Conservation (phyloP, 441 rosid species). For the Populus hybrid region DNA sequence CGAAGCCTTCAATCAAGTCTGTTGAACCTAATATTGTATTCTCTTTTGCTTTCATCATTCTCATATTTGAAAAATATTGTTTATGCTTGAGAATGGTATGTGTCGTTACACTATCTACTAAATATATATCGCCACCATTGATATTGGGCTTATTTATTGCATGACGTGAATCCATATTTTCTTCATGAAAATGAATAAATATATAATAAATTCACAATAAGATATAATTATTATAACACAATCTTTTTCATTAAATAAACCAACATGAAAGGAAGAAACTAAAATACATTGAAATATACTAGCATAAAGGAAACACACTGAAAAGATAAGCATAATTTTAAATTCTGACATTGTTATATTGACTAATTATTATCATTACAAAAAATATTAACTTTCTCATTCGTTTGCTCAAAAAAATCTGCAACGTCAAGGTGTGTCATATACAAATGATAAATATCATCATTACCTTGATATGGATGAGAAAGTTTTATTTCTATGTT, state of each 20-base stretch:
- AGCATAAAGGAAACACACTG: not conserved
- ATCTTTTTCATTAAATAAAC: too few species aligned
- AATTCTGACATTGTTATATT: not conserved
- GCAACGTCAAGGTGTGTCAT: too few species aligned
- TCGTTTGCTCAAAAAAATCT: too few species aligned
- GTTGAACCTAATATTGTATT: not conserved
- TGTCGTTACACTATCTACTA: constrained; percentile 1
- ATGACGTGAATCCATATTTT: not conserved
- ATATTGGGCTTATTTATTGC: not conserved
- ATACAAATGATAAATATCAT: too few species aligned
- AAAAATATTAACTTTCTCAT: not conserved
- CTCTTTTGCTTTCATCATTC: not conserved
- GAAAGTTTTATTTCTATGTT: too few species aligned
- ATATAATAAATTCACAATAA: not conserved
- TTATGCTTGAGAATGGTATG: not conserved
- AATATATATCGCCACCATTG: not conserved
- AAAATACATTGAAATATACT: not conserved
- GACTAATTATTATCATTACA: not conserved
- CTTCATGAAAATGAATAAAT: not conserved
- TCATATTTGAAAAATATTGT: not conserved
- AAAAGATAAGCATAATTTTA: not conserved
- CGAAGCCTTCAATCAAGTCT: not conserved
- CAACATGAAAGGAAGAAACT: not conserved
- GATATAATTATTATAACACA: too few species aligned
- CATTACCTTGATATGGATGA: too few species aligned